Percentiles rank a stretch among this genome's conserved stretches.
Conservation (phyloP, 495 filamentous ascomycete genomes). For the Neurospora terricola region DNA sequence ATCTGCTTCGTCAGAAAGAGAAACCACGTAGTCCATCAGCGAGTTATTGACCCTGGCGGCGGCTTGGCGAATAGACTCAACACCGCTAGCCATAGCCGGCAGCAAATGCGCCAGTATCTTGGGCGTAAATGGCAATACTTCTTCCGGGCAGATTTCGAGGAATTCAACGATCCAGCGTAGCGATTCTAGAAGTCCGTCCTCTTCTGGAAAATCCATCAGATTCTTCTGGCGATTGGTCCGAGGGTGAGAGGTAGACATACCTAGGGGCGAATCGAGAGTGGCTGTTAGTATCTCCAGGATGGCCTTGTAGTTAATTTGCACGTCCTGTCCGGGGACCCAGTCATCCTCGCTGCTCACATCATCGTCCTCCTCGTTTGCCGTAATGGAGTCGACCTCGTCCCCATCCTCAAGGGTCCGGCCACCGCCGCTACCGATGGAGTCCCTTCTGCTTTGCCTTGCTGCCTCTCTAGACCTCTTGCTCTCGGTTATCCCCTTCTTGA, state of each 20-base stretch:
- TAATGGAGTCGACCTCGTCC: slow-evolving; percentile 48
- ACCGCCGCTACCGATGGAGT: slow-evolving; percentile 54
- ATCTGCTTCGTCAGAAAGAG: slow-evolving; percentile 67
- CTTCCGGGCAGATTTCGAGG: slow-evolving; percentile 93
- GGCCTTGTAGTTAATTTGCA: slow-evolving; percentile 84
- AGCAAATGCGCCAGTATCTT: slow-evolving; percentile 84
- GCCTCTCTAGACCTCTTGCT: slow-evolving; percentile 64
- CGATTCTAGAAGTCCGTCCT: slow-evolving; percentile 83
- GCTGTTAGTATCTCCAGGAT: slow-evolving; percentile 87
- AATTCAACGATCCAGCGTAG: slow-evolving; percentile 94
- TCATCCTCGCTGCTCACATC: slow-evolving; percentile 65
- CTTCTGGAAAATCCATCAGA: slow-evolving; percentile 43
- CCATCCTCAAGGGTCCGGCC: slow-evolving; percentile 30
- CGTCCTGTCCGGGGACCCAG: slow-evolving; percentile 95
- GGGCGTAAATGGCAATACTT: slow-evolving; percentile 92
- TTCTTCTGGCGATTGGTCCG: slow-evolving; percentile 2
- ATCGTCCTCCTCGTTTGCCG: slow-evolving; percentile 47
- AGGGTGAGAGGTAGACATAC: slow-evolving; percentile 32
- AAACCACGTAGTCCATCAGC: slow-evolving; percentile 83
- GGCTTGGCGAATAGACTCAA: slow-evolving; percentile 78
- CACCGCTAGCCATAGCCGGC: slow-evolving; percentile 85
- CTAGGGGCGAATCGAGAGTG: slow-evolving; percentile 75
- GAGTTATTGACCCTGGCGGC: slow-evolving; percentile 83
- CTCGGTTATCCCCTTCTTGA: slow-evolving; percentile 88
- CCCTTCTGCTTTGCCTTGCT: slow-evolving; percentile 54